These are phyloP conservation scores for Lecanoromycetidae sp. DNA, from an alignment of 2,329 filamentous ascomycete species.

Conservation along the genomic window DNA sequence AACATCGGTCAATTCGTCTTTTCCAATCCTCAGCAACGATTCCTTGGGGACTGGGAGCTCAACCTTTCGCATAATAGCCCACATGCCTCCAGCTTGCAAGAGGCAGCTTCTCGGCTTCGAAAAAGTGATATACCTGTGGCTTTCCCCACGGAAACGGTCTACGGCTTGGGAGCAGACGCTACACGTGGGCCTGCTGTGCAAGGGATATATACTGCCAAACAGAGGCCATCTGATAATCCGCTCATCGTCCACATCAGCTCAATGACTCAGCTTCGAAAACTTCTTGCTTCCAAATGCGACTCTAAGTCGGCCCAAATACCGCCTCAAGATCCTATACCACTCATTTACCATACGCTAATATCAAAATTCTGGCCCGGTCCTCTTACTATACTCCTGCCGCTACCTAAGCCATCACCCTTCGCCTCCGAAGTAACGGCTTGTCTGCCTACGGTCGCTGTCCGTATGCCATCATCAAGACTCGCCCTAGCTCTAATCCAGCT, in stretches of 20 bases:
- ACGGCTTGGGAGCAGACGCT: constrained; percentile 91
- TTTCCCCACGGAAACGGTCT: constrained; percentile 96
- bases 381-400: constrained; percentile 76
- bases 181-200: constrained; percentile 70
- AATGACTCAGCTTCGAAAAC: constrained; percentile 56
- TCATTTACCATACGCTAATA: constrained; percentile 67
- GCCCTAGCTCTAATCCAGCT: constrained; percentile 77
- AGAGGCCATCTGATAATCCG: constrained; percentile 83
- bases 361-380: constrained; percentile 87
- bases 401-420: constrained; percentile 55
- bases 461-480: constrained; percentile 78
- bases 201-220: constrained; percentile 89
- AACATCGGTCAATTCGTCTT: constrained; percentile 16
- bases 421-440: constrained; percentile 88
- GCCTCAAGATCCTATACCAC: constrained; percentile 42
- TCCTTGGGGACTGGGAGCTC: constrained; percentile 16
- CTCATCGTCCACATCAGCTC: constrained; percentile 88
- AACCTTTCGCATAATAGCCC: constrained; percentile 23
- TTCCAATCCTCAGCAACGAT: constrained; percentile 7
- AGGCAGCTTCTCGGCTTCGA: constrained; percentile 55
- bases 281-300: constrained; percentile 39
- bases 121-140: constrained; percentile 65
- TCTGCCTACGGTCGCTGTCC: constrained; percentile 70
- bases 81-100: constrained; percentile 43
- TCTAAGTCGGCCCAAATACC: constrained; percentile 15